These are phyloP conservation scores for Fusarium nygamai DNA, from an alignment of 2,329 filamentous ascomycete genomes.

Conservation along the genomic window DNA sequence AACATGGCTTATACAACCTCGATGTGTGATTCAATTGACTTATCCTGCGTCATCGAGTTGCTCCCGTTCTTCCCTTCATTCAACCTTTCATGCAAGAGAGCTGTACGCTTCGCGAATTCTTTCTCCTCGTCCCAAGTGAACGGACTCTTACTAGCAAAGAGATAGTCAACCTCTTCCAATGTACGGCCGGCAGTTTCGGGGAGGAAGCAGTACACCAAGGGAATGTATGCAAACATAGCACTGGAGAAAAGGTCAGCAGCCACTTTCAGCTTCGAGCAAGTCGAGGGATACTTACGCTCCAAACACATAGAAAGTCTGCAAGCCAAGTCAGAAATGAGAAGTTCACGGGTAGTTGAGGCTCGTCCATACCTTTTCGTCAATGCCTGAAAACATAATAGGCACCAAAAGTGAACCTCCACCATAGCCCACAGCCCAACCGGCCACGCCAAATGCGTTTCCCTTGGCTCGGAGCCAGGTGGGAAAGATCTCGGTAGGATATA, in stretches of 20 bases:
- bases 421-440: constrained; percentile 36
- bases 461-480: constrained; percentile 43
- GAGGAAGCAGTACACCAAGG: constrained; percentile 7
- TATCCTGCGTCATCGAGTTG: neutral
- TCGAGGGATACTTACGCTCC: neutral
- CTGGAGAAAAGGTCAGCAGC: neutral
- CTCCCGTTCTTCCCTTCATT: neutral
- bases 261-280: too few relatives aligned
- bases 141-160: constrained; percentile 8
- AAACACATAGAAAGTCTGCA: constrained; percentile 7
- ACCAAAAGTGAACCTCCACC: constrained; percentile 17
- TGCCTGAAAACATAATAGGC: constrained; percentile 5
- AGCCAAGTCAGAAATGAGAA: neutral
- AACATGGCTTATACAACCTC: neutral
- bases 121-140: constrained; percentile 11
- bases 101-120: neutral
- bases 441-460: constrained; percentile 44
- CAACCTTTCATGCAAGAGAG: neutral
- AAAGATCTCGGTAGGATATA: constrained; percentile 47
- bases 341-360: accelerated
- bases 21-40: neutral
- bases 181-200: constrained; percentile 8
- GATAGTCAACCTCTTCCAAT: constrained; percentile 4
- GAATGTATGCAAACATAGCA: constrained; percentile 11
- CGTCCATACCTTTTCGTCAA: constrained; percentile 5